Evolutionary conservation across 2,329 filamentous ascomycete species (phyloP).

Genomic region (Ciborinia camelliae): DNA sequence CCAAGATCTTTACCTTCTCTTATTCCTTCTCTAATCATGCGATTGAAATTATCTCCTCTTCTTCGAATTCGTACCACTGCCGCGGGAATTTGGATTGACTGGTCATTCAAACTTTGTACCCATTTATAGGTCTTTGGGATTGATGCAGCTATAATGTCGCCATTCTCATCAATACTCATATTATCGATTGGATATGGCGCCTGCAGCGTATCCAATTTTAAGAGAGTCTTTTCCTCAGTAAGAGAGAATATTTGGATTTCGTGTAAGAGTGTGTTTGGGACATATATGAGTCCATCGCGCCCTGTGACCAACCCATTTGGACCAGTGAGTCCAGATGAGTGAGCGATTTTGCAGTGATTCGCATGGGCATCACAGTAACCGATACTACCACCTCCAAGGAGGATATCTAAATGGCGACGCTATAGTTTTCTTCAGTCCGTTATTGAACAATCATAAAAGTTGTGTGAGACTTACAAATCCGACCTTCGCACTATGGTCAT

Average conservation of each 20-base stretch:
- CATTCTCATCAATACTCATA: conserved; percentile 39
- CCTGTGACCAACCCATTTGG: conserved; percentile 39
- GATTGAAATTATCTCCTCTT: conserved; percentile 1
- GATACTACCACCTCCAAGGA: conserved; percentile 36
- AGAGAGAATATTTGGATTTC: conserved; percentile 22
- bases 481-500: conserved; percentile 39
- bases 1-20: neutral
- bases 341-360: conserved; percentile 33
- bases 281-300: conserved; percentile 38
- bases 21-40: neutral
- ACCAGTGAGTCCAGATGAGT: conserved; percentile 30
- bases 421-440: conserved; percentile 14
- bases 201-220: conserved; percentile 32
- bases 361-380: conserved; percentile 32
- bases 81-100: conserved; percentile 17
- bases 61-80: conserved; percentile 13
- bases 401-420: conserved; percentile 32
- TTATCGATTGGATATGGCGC: conserved; percentile 39
- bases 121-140: conserved; percentile 35
- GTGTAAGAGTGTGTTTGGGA: conserved; percentile 31
- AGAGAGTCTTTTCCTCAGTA: conserved; percentile 20
- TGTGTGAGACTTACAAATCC: conserved; percentile 28
- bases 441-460: neutral
- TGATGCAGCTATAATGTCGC: conserved; percentile 38
- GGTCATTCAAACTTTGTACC: conserved; percentile 28